phyloP scores from a whole-genome alignment of 805 yeast genomes.

The Saccharomycopsis schoenii region DNA sequence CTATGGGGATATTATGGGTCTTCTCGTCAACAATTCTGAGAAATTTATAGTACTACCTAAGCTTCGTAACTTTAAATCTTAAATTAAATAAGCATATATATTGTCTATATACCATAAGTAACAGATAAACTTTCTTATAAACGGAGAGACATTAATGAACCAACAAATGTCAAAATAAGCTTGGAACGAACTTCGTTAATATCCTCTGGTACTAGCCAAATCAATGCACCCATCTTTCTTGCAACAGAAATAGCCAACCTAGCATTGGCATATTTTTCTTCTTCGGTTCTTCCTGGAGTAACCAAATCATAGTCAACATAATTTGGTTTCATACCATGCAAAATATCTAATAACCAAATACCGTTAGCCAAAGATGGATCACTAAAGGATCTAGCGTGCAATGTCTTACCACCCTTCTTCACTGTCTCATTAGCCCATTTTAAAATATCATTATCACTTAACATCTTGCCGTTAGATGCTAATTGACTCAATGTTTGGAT shows the following conservation, averaged over 20 bases:
- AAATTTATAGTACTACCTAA: no score
- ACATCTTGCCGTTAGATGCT: constrained; percentile 61
- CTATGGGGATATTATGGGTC: no score
- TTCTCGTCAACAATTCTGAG: no score
- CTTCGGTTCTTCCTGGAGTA: constrained; percentile 65
- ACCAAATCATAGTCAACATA: constrained; percentile 95
- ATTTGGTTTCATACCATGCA: constrained; percentile 93
- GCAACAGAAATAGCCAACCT: constrained; percentile 96
- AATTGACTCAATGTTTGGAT: constrained; percentile 69
- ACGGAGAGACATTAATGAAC: constrained; percentile 75
- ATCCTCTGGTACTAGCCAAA: constrained; percentile 99
- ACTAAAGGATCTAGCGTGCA: constrained; percentile 70
- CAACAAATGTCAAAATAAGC: constrained; percentile 87
- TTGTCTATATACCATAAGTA: not conserved
- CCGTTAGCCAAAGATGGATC: constrained; percentile 72
- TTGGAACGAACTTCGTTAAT: constrained; percentile 93
- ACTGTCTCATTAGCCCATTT: constrained; percentile 90
- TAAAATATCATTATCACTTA: constrained; percentile 78
- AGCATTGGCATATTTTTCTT: constrained; percentile 88
- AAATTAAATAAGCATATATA: no score
- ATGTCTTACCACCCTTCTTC: constrained; percentile 69
- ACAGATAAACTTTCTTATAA: not conserved
- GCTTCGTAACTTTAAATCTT: no score
- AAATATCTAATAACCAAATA: constrained; percentile 76
- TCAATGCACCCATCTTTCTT: constrained; percentile 93